Percentiles rank a stretch among this genome's conserved stretches.
Evolutionary conservation across 1,284 basidiomycete genomes (phyloP).

Genomic region (Butyriboletus appendiculatus): DNA sequence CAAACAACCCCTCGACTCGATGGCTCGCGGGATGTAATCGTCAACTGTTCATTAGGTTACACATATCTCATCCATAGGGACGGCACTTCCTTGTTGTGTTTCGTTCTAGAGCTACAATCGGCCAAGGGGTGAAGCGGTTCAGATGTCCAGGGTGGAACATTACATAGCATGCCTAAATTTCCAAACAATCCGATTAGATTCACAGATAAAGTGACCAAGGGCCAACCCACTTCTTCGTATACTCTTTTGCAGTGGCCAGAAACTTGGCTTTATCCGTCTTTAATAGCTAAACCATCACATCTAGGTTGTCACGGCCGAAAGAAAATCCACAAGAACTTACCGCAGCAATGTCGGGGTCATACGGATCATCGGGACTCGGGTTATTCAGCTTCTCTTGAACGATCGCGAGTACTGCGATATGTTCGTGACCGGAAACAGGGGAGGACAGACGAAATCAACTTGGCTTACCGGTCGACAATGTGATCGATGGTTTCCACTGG

Average conservation of each 20-base stretch:
- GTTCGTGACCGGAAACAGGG: slow-evolving; percentile 5
- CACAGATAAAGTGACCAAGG: background rate
- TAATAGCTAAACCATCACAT: slow-evolving; percentile 48
- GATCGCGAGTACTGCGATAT: slow-evolving; percentile 63
- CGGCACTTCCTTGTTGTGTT: background rate
- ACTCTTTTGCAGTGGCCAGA: slow-evolving; percentile 71
- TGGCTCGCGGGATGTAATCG: slow-evolving; percentile 1
- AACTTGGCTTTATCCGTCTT: slow-evolving; percentile 76
- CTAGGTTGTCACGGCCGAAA: background rate
- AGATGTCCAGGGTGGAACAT: background rate
- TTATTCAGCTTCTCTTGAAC: slow-evolving; percentile 88
- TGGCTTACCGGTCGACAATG: slow-evolving; percentile 67
- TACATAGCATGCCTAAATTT: slow-evolving; percentile 29
- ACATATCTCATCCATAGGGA: background rate
- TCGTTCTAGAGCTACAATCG: slow-evolving; percentile 15
- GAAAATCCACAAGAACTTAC: slow-evolving; percentile 40
- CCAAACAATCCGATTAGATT: slow-evolving; percentile 6
- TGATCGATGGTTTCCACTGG: slow-evolving; percentile 90
- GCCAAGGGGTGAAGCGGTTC: background rate
- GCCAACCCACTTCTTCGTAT: slow-evolving; percentile 70
- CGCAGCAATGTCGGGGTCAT: slow-evolving; percentile 81
- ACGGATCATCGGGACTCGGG: slow-evolving; percentile 88
- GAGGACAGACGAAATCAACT: background rate
- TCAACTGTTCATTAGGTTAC: slow-evolving; percentile 2
- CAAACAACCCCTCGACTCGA: slow-evolving; percentile 6